Base-by-base conservation (phyloP, 352 stramenopile species). In the Phytophthora citricola region DNA sequence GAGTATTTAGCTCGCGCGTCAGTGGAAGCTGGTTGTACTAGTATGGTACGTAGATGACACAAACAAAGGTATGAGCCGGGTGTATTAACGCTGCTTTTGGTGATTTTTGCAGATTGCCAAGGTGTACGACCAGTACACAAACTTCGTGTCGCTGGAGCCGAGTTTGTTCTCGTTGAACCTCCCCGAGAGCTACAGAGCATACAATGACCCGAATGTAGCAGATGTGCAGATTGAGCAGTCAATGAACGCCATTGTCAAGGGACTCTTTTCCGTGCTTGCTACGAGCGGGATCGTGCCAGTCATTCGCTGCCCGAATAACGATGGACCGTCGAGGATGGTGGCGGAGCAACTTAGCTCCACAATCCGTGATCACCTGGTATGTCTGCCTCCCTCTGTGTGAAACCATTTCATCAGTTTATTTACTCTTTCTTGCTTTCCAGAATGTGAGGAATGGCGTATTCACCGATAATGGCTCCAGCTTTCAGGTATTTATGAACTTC, bases 61-160 rank as follows among this genome's bases (percentile, higher is more conserved):
- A 36, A 36, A 12, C 10, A 36, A 20, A 36, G 10, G 31, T 36
- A 9, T 14, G 14, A 15, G 10, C 5, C 45, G 31, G 32, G 14
- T 26, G 47, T 7, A 22, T 53, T 26, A 54, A 24, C 11, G 55
- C 46, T 40, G 5, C 49, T 36, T 50, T 51, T 47, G 4, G 15
- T 49, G 48, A 12, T 49, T 46, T 32, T 65, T 68, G n/a, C 31
- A 87, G 62, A 96, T 99, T 73, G 89, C 93, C 45, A 98, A 97
- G 63, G 87, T 99, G 8, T 98, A 93, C 66, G 98, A 99, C 76
- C 92, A 99, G 77, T 98, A 98, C 77, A 87, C 98, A 12, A 97
- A 99, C 77, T 99, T 99, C 71, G 92, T 99, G 9, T 97, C 95
- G 34, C 73, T 99, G 10, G 97, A 99, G 78, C 85, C 92, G 48